Percentiles rank a stretch among this genome's conserved stretches.
phyloP scores from a whole-genome alignment of 129 eudicot species.

The Lactuca saligna region DNA sequence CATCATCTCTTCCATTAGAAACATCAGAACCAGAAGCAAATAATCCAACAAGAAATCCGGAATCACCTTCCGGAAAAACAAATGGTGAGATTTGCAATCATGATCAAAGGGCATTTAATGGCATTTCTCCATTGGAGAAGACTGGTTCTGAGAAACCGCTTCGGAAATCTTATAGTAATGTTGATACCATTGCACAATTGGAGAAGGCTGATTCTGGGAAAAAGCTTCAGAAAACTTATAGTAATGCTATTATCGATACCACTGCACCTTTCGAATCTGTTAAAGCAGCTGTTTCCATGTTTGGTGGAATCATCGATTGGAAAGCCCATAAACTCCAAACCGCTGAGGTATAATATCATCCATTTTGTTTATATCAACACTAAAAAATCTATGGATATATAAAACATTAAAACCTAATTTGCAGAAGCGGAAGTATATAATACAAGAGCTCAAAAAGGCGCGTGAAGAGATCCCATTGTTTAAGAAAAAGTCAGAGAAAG shows the following conservation, averaged over 20 bases:
- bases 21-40: constrained; percentile 24
- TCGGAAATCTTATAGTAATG: constrained; percentile 15
- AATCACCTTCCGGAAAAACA: constrained; percentile 30
- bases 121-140: constrained; percentile 17
- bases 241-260: constrained; percentile 39
- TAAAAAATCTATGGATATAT: background rate
- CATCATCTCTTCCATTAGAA: background rate
- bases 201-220: constrained; percentile 17
- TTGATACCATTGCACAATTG: constrained; percentile 60
- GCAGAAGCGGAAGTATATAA: constrained; percentile 69
- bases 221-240: constrained; percentile 9
- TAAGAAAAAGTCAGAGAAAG: constrained; percentile 58
- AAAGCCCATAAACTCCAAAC: constrained; percentile 50
- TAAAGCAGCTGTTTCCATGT: constrained; percentile 65
- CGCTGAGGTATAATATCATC: constrained; percentile 37
- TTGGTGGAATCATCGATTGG: constrained; percentile 63
- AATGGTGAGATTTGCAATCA: constrained; percentile 21
- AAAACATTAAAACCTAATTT: background rate
- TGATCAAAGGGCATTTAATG: constrained; percentile 1
- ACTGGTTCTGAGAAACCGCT: constrained; percentile 9
- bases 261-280: constrained; percentile 69
- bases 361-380: background rate
- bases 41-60: background rate
- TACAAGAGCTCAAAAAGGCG: constrained; percentile 61
- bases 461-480: constrained; percentile 68